Evolutionary conservation across 345 rosid genomes (phyloP).

Genomic region (Syzygium grande): DNA sequence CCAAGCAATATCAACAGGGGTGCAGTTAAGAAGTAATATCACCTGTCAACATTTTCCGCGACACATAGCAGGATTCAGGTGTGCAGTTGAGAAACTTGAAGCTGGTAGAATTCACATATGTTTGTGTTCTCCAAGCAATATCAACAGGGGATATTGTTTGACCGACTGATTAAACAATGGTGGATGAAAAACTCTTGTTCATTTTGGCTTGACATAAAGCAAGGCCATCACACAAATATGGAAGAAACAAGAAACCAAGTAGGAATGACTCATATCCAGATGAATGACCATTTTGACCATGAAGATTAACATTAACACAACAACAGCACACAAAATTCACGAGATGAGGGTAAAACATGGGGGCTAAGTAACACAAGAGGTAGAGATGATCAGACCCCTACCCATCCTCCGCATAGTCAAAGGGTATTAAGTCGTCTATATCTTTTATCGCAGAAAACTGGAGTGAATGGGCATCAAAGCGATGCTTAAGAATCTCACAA

Average conservation of each 20-base stretch:
- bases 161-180: background rate
- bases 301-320: background rate
- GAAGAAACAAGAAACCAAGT: background rate
- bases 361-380: background rate
- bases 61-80: background rate
- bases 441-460: background rate
- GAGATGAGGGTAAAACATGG: background rate
- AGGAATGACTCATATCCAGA: background rate
- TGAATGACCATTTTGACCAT: background rate
- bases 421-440: background rate
- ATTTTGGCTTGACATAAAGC: background rate
- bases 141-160: background rate
- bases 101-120: background rate
- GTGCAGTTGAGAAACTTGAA: background rate
- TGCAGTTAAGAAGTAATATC: conserved; percentile 1
- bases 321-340: background rate
- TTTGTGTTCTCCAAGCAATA: background rate
- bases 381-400: background rate
- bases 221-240: background rate
- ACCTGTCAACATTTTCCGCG: background rate
- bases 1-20: background rate
- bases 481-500: background rate
- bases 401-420: background rate
- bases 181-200: background rate
- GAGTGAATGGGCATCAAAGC: background rate